phyloP scores from a whole-genome alignment of 306 rosid genomes.

The Lithocarpus polystachyus region DNA sequence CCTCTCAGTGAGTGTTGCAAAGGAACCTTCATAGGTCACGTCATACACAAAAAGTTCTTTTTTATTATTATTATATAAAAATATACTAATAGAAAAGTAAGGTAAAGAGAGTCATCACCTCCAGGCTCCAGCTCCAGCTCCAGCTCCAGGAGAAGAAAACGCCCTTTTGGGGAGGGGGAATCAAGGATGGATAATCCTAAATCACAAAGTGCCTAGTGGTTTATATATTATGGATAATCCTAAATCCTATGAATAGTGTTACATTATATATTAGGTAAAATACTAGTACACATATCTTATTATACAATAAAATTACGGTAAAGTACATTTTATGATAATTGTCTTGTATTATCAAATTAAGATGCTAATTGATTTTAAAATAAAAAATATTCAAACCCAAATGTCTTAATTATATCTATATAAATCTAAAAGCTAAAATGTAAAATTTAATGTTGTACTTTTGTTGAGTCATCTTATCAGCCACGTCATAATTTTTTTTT shows the following conservation, averaged over 20 bases:
- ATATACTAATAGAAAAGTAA: neutral
- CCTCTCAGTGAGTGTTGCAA: constrained; percentile 29
- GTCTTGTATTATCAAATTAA: no score
- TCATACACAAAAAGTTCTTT: constrained; percentile 8
- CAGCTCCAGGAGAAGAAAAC: constrained; percentile 1
- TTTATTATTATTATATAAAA: constrained; percentile 6
- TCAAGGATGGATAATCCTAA: constrained; percentile 23
- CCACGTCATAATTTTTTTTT: no score
- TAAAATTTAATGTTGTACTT: no score
- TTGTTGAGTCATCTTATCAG: no score
- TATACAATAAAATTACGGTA: no score
- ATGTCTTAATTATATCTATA: no score
- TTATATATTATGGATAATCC: constrained; percentile 22
- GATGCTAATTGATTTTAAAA: no score
- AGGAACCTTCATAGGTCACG: constrained; percentile 12
- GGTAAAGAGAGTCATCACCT: constrained; percentile 13
- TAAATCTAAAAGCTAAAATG: fast-evolving
- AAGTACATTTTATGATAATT: no score
- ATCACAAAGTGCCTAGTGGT: neutral
- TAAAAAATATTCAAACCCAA: no score
- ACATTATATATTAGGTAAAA: neutral
- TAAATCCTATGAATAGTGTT: neutral
- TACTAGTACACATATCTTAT: no score
- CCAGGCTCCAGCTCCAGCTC: no score
- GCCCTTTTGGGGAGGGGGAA: neutral